phyloP scores from a whole-genome alignment of 2,329 filamentous ascomycete genomes.

The Pestalotiopsis sp. region DNA sequence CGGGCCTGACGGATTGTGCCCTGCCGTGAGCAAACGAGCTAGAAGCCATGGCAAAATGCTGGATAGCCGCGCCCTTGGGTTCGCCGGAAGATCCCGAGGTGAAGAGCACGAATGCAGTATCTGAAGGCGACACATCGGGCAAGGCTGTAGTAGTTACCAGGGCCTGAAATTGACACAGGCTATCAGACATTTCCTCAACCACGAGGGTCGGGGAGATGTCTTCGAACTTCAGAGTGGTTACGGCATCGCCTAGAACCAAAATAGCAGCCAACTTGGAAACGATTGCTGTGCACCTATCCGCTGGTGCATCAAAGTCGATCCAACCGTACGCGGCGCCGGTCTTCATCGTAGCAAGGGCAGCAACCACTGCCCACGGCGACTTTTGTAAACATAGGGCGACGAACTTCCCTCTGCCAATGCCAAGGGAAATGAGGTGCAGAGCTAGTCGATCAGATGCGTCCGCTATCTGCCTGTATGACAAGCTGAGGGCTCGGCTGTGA shows the following conservation, averaged over 20 bases:
- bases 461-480: constrained; percentile 47
- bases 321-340: constrained; percentile 46
- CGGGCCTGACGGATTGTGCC: constrained; percentile 47
- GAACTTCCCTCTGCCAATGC: constrained; percentile 38
- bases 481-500: too few relatives aligned
- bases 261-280: constrained; percentile 40
- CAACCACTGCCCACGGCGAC: constrained; percentile 47
- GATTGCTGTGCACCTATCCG: neutral
- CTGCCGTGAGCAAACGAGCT: neutral
- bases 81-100: constrained; percentile 67
- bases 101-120: constrained; percentile 60
- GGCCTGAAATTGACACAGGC: neutral
- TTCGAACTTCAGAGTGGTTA: too few relatives aligned
- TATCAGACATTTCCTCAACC: too few relatives aligned
- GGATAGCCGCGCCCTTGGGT: constrained; percentile 62
- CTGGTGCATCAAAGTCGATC: neutral
- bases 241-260: neutral
- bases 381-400: constrained; percentile 55
- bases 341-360: constrained; percentile 49
- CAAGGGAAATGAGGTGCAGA: constrained; percentile 36
- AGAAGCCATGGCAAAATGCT: constrained; percentile 2
- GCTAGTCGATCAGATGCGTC: constrained; percentile 43
- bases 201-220: too few relatives aligned
- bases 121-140: constrained; percentile 42
- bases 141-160: neutral